Evolutionary conservation across 2,329 filamentous ascomycete species (phyloP).

Genomic region (Fusarium sp.): DNA sequence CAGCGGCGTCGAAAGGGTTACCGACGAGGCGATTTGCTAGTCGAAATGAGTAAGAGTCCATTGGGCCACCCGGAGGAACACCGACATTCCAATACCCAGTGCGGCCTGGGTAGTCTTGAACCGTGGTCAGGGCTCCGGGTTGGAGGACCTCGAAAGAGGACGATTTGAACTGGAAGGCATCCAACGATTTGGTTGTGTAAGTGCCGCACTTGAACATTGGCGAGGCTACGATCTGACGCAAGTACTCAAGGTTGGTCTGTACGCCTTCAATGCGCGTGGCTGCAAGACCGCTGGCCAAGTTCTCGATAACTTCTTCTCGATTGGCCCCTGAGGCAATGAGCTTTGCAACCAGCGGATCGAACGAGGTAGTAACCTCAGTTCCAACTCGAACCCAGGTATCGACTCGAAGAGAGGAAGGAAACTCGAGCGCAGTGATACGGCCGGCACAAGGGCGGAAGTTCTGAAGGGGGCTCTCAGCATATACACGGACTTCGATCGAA

Average conservation of each 20-base stretch:
- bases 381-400: constrained; percentile 77
- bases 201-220: constrained; percentile 47
- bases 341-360: constrained; percentile 83
- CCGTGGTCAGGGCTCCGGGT: constrained; percentile 53
- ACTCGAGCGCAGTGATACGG: constrained; percentile 67
- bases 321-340: constrained; percentile 74
- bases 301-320: constrained; percentile 72
- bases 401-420: constrained; percentile 67
- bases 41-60: constrained; percentile 56
- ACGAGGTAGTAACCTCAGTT: constrained; percentile 79
- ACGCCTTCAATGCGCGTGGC: constrained; percentile 55
- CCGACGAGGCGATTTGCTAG: constrained; percentile 54
- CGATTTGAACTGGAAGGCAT: constrained; percentile 48
- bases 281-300: constrained; percentile 71
- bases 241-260: constrained; percentile 54
- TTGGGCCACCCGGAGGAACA: constrained; percentile 58
- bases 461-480: constrained; percentile 66
- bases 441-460: constrained; percentile 72
- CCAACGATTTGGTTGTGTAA: constrained; percentile 54
- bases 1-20: constrained; percentile 50
- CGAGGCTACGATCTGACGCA: constrained; percentile 49
- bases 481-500: constrained; percentile 58
- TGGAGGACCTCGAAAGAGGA: constrained; percentile 55
- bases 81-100: constrained; percentile 56
- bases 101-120: constrained; percentile 59